phyloP scores from a whole-genome alignment of 2,329 filamentous ascomycete species.

The Elsinoe necatrix region DNA sequence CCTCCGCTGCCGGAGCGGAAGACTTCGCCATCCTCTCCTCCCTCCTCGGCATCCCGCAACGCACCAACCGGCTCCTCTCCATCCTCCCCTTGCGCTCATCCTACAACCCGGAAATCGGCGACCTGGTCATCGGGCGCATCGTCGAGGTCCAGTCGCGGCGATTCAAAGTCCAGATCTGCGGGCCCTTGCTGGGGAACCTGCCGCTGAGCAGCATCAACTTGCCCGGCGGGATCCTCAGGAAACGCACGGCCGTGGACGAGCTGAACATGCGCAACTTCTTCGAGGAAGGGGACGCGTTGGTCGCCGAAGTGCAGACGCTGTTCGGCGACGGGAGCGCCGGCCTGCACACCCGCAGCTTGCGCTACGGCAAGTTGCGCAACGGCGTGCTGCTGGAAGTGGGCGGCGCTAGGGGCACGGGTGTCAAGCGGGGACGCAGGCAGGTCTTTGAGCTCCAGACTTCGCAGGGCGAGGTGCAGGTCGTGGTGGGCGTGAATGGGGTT shows the following conservation, averaged over 20 bases:
- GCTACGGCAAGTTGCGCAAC: conserved; percentile 93
- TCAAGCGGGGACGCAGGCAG: conserved; percentile 73
- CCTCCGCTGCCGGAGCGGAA: neutral
- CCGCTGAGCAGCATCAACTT: conserved; percentile 88
- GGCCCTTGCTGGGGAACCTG: conserved; percentile 73
- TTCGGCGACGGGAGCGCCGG: conserved; percentile 78
- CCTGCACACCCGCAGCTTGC: conserved; percentile 80
- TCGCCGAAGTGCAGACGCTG: conserved; percentile 88
- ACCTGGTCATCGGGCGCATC: conserved; percentile 88
- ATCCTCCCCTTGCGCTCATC: conserved; percentile 83
- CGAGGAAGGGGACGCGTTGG: conserved; percentile 83
- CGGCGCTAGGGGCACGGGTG: conserved; percentile 57
- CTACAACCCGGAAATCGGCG: conserved; percentile 92
- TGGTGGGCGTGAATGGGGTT: conserved; percentile 80
- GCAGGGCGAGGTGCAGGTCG: conserved; percentile 67
- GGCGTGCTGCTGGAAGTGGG: conserved; percentile 77
- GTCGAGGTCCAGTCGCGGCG: conserved; percentile 87
- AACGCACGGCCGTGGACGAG: conserved; percentile 90
- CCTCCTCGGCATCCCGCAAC: conserved; percentile 79
- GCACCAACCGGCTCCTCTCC: conserved; percentile 94
- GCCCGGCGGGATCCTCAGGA: conserved; percentile 82
- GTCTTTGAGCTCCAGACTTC: conserved; percentile 70
- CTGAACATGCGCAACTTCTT: conserved; percentile 97
- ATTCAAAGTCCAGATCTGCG: conserved; percentile 92
- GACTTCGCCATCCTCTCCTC: conserved; percentile 66